Evolutionary conservation across 1,284 basidiomycete genomes (phyloP), one percentile per base, ranked within the genome.

Genomic region (Ganoderma lingzhi): DNA sequence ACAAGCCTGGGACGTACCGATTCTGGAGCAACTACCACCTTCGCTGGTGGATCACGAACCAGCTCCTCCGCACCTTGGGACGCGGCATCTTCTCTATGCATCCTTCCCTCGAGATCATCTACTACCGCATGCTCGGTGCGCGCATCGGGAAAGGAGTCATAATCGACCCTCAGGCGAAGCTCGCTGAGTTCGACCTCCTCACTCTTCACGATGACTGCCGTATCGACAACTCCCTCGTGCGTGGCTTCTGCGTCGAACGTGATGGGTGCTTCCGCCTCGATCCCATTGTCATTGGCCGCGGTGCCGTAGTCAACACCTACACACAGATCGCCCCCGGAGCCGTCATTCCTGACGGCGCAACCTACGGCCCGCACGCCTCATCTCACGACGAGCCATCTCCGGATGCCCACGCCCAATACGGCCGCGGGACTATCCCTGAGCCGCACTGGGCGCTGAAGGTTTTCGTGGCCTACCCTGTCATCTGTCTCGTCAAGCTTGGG

Each of bases 21-120:
- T 80, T 82, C 80, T 83, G 69, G 69, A 68, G 70, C 68, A 67
- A 59, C 8, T 86, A 85, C 71, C 81, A 86, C 65, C 76, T 86
- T 12, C 81, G 84, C 14, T 86, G 83, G 82, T 85, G 84, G 84
- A 79, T 86, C 62, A 84, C 84, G 23, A 83, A 86, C 71, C 82
- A 84, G 69, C 76, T 77, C 55, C 70, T 86, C 9, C 75, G 81
- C 35, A 75, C 78, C 56, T 76, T 83, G 9, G 84, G 84, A 0
- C 81, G 81, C 41, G 84, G 84, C 2, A 74, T 86, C 39, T 86
- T 86, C 67, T 70, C 79, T n/a, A 70, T 80, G 60, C 80, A 84
- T 65, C 82, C 84, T 1, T 71, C 75, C 0, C 76, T 84, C 45
- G 77, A 81, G 60, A 74, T 79, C 2, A 62, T 84, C 0, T 85